Percentiles rank a stretch among this genome's conserved stretches.
Evolutionary conservation across 345 rosid genomes (phyloP).

Genomic region (Hibiscus trionum): DNA sequence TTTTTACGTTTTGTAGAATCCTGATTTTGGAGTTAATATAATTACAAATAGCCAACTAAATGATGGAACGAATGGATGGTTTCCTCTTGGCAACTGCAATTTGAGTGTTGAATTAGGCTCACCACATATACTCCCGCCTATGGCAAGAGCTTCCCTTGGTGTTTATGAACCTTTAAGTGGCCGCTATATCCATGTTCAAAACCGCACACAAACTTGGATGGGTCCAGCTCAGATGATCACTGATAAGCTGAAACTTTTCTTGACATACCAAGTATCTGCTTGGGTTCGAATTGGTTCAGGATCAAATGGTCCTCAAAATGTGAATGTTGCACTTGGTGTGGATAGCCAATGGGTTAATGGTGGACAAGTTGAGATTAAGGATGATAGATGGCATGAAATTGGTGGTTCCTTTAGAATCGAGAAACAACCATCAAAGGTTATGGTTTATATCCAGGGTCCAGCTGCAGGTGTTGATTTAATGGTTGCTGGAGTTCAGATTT

Average conservation of each 20-base stretch:
- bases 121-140: conserved; percentile 70
- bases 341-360: conserved; percentile 92
- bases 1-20: conserved; percentile 41
- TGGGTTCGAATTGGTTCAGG: conserved; percentile 74
- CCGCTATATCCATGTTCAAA: conserved; percentile 56
- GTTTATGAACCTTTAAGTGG: conserved; percentile 65
- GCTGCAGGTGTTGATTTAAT: conserved; percentile 65
- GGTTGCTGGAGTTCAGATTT: conserved; percentile 81
- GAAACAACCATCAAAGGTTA: conserved; percentile 67
- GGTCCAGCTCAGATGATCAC: conserved; percentile 95
- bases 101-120: conserved; percentile 63
- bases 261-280: conserved; percentile 88
- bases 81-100: conserved; percentile 79
- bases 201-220: conserved; percentile 91
- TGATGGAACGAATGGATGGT: conserved; percentile 71
- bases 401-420: conserved; percentile 91
- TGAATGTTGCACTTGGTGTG: conserved; percentile 79
- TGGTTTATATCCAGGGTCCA: conserved; percentile 87
- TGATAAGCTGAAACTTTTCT: conserved; percentile 56
- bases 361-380: conserved; percentile 70
- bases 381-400: conserved; percentile 79
- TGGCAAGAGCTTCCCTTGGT: conserved; percentile 77
- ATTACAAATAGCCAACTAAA: conserved; percentile 59
- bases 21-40: conserved; percentile 66
- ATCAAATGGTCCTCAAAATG: conserved; percentile 55